A percentile compares a stretch with the other conserved stretches of the same genome.
These are phyloP conservation scores for Pichia gijzeniarum DNA, from an alignment of 805 yeast species.

Conservation along the genomic window DNA sequence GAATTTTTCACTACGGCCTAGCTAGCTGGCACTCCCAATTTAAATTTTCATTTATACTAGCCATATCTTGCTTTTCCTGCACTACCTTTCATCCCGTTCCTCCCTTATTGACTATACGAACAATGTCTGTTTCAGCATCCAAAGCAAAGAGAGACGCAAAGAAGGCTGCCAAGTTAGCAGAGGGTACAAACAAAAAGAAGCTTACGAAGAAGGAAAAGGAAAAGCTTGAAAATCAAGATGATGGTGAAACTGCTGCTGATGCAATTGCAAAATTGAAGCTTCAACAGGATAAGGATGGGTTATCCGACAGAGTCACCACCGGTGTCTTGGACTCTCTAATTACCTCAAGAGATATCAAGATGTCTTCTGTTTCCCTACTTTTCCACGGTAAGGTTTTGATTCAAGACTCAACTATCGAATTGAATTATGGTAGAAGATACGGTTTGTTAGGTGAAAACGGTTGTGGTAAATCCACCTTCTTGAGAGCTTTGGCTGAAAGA, in stretches of 20 bases:
- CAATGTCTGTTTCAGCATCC: slow-evolving; percentile 69
- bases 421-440: slow-evolving; percentile 95
- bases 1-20: neutral
- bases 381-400: slow-evolving; percentile 97
- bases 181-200: slow-evolving; percentile 62
- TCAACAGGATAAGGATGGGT: slow-evolving; percentile 89
- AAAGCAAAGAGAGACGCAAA: slow-evolving; percentile 98
- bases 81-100: neutral
- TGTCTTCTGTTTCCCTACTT: slow-evolving; percentile 81
- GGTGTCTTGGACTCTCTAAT: slow-evolving; percentile 88
- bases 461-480: slow-evolving; percentile 95
- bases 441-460: slow-evolving; percentile 98
- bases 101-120: neutral
- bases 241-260: slow-evolving; percentile 58
- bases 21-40: too few relatives aligned
- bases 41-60: neutral
- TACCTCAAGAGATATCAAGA: slow-evolving; percentile 90
- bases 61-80: neutral
- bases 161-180: slow-evolving; percentile 86
- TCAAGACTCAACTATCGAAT: slow-evolving; percentile 86
- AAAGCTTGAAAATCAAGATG: slow-evolving; percentile 39
- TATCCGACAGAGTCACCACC: slow-evolving; percentile 95
- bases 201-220: slow-evolving; percentile 50
- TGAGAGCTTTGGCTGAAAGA: slow-evolving; percentile 90
- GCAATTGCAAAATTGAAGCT: slow-evolving; percentile 81